Percentiles rank a stretch among this genome's conserved stretches.
phyloP scores from a whole-genome alignment of 1,284 basidiomycete genomes.

The Volvariella surrecta region DNA sequence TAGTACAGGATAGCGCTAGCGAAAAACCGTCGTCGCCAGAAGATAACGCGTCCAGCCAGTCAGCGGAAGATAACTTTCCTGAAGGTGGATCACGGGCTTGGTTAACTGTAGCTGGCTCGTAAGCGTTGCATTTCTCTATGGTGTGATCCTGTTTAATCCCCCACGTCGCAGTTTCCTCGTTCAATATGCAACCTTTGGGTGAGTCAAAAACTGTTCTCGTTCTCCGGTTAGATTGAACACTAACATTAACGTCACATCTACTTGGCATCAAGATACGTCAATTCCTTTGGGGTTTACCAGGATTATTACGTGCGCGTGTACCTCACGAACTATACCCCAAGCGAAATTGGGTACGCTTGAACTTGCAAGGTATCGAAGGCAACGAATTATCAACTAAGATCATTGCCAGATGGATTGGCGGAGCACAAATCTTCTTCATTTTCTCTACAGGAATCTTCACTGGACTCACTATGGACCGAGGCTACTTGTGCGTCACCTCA shows the following conservation, averaged over 20 bases:
- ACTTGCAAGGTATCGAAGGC: not conserved
- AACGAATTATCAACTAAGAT: conserved; percentile 1
- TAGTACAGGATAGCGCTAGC: too few species aligned
- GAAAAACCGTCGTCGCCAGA: too few species aligned
- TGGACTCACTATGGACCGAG: conserved; percentile 10
- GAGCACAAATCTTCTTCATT: conserved; percentile 9
- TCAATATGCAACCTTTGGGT: conserved; percentile 13
- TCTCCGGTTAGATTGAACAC: not conserved
- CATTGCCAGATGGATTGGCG: conserved; percentile 11
- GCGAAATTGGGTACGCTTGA: not conserved
- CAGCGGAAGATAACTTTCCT: conserved; percentile 1
- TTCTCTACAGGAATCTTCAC: conserved; percentile 9
- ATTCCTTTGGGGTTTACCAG: conserved; percentile 15
- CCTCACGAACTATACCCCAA: not conserved
- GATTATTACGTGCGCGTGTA: conserved; percentile 5
- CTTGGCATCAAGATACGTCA: conserved; percentile 10
- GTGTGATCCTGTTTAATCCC: too few species aligned
- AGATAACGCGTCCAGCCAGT: too few species aligned
- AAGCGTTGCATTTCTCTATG: too few species aligned
- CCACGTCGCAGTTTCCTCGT: conserved; percentile 9
- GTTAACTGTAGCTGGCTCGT: conserved; percentile 13
- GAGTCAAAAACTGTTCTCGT: not conserved
- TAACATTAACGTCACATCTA: not conserved
- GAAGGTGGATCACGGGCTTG: conserved; percentile 12
- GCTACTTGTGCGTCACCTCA: conserved; percentile 12